These are phyloP conservation scores for Hypoxylon perforatum DNA, from an alignment of 495 filamentous ascomycete species.

Conservation along the genomic window DNA sequence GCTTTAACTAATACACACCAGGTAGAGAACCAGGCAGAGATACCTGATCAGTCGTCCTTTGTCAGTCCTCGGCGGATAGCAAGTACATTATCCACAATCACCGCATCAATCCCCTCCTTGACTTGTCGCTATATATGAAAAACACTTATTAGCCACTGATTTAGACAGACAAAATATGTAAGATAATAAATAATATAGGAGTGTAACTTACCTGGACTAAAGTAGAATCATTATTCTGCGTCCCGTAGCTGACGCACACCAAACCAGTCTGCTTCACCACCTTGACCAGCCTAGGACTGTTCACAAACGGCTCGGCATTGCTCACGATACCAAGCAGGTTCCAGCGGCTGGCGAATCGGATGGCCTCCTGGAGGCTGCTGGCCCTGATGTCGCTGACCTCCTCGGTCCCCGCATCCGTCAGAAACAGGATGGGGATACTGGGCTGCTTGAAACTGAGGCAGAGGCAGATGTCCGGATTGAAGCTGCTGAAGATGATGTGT, in stretches of 20 bases:
- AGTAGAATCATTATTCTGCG: constrained; percentile 83
- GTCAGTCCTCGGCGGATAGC: constrained; percentile 71
- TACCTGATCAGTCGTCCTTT: constrained; percentile 33
- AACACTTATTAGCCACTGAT: constrained; percentile 38
- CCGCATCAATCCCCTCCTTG: constrained; percentile 93
- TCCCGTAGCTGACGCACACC: constrained; percentile 95
- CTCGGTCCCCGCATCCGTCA: constrained; percentile 84
- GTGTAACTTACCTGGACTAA: constrained; percentile 81
- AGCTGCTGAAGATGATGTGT: constrained; percentile 93
- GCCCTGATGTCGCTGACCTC: constrained; percentile 90
- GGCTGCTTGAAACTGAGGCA: constrained; percentile 95
- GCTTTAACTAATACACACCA: background rate
- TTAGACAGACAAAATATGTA: background rate
- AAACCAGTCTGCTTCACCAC: constrained; percentile 96
- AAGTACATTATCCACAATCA: constrained; percentile 94
- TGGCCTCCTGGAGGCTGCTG: constrained; percentile 90
- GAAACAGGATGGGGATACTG: constrained; percentile 92
- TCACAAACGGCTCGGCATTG: constrained; percentile 83
- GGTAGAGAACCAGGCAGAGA: too few relatives aligned
- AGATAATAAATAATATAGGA: too few relatives aligned
- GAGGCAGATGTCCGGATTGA: constrained; percentile 96
- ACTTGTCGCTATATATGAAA: constrained; percentile 76
- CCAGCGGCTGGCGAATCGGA: constrained; percentile 94
- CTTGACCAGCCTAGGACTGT: constrained; percentile 87
- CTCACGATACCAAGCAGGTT: constrained; percentile 92